These are phyloP conservation scores for Borealophlyctis nickersoniae DNA, from an alignment of 192 early-diverging fungal species.

Conservation along the genomic window DNA sequence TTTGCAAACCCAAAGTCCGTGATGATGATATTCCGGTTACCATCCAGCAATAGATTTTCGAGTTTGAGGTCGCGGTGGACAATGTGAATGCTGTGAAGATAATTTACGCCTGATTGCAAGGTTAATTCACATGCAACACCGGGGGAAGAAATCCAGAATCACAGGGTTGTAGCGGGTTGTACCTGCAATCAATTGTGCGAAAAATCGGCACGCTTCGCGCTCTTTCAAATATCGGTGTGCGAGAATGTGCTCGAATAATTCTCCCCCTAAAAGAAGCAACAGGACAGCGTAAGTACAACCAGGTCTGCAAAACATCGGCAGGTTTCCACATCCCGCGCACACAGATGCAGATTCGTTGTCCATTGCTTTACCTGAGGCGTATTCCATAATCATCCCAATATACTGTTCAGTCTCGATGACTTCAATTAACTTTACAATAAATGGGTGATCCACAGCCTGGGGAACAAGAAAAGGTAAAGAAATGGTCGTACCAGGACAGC, in stretches of 20 bases:
- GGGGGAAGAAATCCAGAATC: too few species aligned
- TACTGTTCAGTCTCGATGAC: conserved; percentile 95
- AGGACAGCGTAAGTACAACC: conserved; percentile 5
- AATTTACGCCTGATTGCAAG: conserved; percentile 93
- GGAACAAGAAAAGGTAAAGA: conserved; percentile 8
- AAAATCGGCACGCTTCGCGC: conserved; percentile 82
- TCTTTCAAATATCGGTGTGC: conserved; percentile 92
- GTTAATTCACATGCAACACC: too few species aligned
- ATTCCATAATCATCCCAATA: conserved; percentile 97
- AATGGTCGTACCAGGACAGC: conserved; percentile 1
- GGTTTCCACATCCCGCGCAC: too few species aligned
- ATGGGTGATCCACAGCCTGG: conserved; percentile 82
- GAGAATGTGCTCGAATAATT: conserved; percentile 96
- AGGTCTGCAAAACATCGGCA: too few species aligned
- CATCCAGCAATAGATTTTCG: conserved; percentile 93
- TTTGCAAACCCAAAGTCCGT: conserved; percentile 99
- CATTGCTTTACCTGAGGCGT: conserved; percentile 79
- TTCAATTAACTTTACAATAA: conserved; percentile 90
- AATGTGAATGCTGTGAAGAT: conserved; percentile 89
- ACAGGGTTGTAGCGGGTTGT: too few species aligned
- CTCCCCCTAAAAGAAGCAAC: conserved; percentile 65
- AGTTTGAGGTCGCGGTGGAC: conserved; percentile 97
- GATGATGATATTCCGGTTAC: conserved; percentile 88
- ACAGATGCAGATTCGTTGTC: too few species aligned
- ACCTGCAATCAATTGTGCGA: conserved; percentile 87